Base-by-base conservation (phyloP, 805 yeast species). In the Candida orba region DNA sequence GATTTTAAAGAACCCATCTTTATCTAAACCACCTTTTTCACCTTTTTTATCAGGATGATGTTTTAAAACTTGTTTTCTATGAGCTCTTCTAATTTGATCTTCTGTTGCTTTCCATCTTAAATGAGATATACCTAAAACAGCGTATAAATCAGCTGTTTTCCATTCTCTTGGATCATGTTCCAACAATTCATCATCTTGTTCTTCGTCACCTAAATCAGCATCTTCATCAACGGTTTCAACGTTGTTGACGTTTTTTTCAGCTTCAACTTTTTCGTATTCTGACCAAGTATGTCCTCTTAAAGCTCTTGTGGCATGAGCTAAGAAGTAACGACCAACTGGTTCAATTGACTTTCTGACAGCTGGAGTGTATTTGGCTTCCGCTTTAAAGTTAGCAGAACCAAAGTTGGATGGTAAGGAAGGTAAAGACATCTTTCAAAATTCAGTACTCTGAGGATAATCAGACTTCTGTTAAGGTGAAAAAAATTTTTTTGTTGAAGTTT, bases 1-100 rank as follows among this genome's bases (percentile, higher is more conserved):
- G 64, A 95, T 85, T 76, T 93, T 93, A 80, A 93, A 93, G 70
- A 93, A 91, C 12, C 93, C 96, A 66, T 93, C 99, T 69, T 86
- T 89, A 53, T 87, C 95, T 61, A 86, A 74, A 52, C 95, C 96
- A 53, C 73, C 67, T 48, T 79, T 65, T 42, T 91, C 96, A 58
- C 95, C 89, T 73, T 87, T 90, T 77, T 93, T 93, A 70, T 93
- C 99, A 53, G 99, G 99, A 67, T 93, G 99, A 67, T 91, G 96
- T 72, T 83, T 87, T 69, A 93, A 76, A 25, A 93, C 98, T 70
- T 88, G 95, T 66, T 83, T 84, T 76, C 99, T 84, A 76, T 91
- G 97, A 45, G 98, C 97, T 66, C 89, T 83, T 70, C 95, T 84
- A 62, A 93, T 81, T 68, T 90, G 97, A 58, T 83, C 95, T 57